A percentile compares a stretch with the other conserved stretches of the same genome.
phyloP scores from a whole-genome alignment of 2,329 filamentous ascomycete genomes.

The Plectosphaerella sp. region DNA sequence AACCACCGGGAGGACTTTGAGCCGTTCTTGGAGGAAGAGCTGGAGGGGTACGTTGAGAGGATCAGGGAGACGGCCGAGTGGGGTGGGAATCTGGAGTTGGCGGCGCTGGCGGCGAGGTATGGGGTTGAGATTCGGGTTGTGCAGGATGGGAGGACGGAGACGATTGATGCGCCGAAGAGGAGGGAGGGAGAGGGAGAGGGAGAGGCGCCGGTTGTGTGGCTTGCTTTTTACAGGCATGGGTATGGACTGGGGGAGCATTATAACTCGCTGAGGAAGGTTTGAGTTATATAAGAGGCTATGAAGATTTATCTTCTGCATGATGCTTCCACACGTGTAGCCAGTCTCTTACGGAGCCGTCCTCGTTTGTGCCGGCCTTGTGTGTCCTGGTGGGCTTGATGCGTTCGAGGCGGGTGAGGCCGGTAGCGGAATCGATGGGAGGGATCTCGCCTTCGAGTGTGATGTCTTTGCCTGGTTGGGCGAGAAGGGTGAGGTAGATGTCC shows the following conservation, averaged over 20 bases:
- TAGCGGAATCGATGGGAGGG: background rate
- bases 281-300: background rate
- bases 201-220: slow-evolving; percentile 58
- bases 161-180: slow-evolving; percentile 54
- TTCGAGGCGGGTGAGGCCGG: slow-evolving; percentile 40
- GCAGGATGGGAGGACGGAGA: slow-evolving; percentile 77
- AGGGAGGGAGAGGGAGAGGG: slow-evolving; percentile 28
- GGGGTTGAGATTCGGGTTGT: slow-evolving; percentile 78
- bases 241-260: slow-evolving; percentile 97
- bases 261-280: slow-evolving; percentile 66
- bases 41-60: slow-evolving; percentile 68
- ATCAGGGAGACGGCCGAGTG: slow-evolving; percentile 88
- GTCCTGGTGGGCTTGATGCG: slow-evolving; percentile 47
- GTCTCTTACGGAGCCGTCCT: slow-evolving; percentile 43
- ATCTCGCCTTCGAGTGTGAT: slow-evolving; percentile 51
- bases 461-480: slow-evolving; percentile 64
- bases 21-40: slow-evolving; percentile 78
- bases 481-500: slow-evolving; percentile 66
- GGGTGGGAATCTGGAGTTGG: slow-evolving; percentile 89
- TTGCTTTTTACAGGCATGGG: slow-evolving; percentile 92
- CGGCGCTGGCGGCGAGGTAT: slow-evolving; percentile 78
- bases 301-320: background rate
- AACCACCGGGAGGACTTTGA: slow-evolving; percentile 74
- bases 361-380: slow-evolving; percentile 39
- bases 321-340: slow-evolving; percentile 51